Evolutionary conservation across 1,284 basidiomycete genomes (phyloP), one percentile per base, ranked within the genome.

Genomic region (Heterobasidion occidentale): DNA sequence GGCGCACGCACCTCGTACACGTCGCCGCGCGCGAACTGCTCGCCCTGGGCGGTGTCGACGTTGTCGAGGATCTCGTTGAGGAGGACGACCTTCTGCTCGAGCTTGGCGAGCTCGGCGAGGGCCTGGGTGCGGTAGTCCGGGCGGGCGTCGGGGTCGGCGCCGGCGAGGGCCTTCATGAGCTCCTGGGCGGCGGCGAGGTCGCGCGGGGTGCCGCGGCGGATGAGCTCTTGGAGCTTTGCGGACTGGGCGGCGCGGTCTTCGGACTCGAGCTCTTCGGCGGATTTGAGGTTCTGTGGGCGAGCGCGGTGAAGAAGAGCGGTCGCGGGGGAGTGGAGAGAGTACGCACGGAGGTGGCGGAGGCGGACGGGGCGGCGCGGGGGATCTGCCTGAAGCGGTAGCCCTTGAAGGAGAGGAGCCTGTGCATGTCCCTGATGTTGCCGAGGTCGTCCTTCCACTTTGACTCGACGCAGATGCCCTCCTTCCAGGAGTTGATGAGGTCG

Each of bases 341-440:
- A 69, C 78, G 59, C 57, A 84, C 83, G 53, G 83, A 75, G 19
- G 76, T 55, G 14, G 59, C 73, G 36, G 74, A 71, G 60, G 77
- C 80, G 1, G 79, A 65, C 0, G 71, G 61, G 1, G 69, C 60
- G 17, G 65, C 75, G 61, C 74, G 77, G 61, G 74, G 73, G 58
- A 73, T 69, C 65, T 82, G 88, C 59, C 92, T 85, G 75, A 98
- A 98, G 9, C 94, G 83, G 71, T 98, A 98, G 1, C 94, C 95
- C 70, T 99, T 99, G 80, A 97, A 98, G 9, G 86, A 90, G 58
- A 99, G 74, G 56, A 99, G 73, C 17, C 96, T 77, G 71, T 98
- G 92, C 97, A 99, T 99, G 72, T 99, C 97, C 60, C 96, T 76
- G 61, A 99, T 98, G 67, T 99, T 98, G 3, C 92, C 92, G 51